Evolutionary conservation across 345 rosid species (phyloP).

Genomic region (Hibiscus trionum): DNA sequence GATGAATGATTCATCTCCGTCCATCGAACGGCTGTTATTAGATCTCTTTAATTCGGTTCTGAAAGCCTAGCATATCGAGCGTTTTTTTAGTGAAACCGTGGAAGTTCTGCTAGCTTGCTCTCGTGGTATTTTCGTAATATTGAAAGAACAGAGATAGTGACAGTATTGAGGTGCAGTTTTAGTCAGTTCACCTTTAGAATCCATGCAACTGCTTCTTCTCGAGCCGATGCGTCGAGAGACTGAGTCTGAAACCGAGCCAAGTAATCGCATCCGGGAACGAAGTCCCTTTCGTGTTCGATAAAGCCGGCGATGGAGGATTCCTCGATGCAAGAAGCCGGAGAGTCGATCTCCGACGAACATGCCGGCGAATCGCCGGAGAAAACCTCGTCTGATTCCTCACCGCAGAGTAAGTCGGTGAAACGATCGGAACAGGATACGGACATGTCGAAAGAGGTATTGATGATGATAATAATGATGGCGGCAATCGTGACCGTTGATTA

Average conservation of each 20-base stretch:
- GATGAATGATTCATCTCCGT: neutral
- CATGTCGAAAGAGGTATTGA: constrained; percentile 22
- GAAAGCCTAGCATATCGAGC: neutral
- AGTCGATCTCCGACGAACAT: constrained; percentile 38
- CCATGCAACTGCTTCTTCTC: constrained; percentile 92
- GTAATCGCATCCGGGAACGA: constrained; percentile 91
- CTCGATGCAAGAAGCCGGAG: constrained; percentile 30
- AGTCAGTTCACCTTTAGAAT: constrained; percentile 60
- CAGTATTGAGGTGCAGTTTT: constrained; percentile 16
- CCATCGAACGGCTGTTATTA: constrained; percentile 1
- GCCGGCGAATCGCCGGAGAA: constrained; percentile 46
- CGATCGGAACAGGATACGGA: constrained; percentile 47
- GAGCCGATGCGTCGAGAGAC: constrained; percentile 73
- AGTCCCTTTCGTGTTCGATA: constrained; percentile 64
- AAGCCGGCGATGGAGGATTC: constrained; percentile 66
- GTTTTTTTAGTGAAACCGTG: neutral
- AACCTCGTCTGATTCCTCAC: constrained; percentile 57
- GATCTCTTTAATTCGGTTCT: neutral
- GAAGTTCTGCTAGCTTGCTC: neutral
- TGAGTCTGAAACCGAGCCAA: constrained; percentile 57
- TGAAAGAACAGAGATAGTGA: constrained; percentile 6
- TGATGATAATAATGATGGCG: neutral
- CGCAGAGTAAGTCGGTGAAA: constrained; percentile 67
- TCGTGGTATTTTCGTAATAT: constrained; percentile 22
- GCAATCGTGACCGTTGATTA: constrained; percentile 5